Conservation (phyloP, 2,329 filamentous ascomycete species). For the Hypoxylon sp. region DNA sequence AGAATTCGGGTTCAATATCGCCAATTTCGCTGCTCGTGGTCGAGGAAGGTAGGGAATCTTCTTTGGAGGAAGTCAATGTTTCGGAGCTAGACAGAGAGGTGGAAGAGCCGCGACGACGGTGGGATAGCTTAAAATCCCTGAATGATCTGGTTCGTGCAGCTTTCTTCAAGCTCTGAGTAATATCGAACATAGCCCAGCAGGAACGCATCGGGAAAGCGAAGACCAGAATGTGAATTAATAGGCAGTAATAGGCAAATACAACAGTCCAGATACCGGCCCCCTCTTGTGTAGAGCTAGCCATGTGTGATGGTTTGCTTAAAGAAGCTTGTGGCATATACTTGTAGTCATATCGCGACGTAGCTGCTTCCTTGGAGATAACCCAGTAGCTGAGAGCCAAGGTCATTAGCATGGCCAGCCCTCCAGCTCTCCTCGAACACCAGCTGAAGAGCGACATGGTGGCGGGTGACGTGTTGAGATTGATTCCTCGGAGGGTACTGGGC, state of each 20-base stretch:
- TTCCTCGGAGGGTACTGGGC: conserved; percentile 43
- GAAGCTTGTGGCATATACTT: conserved; percentile 60
- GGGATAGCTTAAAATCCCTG: conserved; percentile 63
- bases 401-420: conserved; percentile 69
- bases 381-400: conserved; percentile 67
- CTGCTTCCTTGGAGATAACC: conserved; percentile 68
- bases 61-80: conserved; percentile 65
- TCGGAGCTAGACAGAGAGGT: conserved; percentile 71
- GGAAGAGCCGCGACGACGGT: conserved; percentile 67
- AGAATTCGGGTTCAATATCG: conserved; percentile 65
- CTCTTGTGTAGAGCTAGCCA: conserved; percentile 54
- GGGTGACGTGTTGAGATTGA: conserved; percentile 44
- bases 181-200: conserved; percentile 72
- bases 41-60: conserved; percentile 57
- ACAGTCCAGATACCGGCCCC: conserved; percentile 67
- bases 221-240: conserved; percentile 75
- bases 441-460: conserved; percentile 66
- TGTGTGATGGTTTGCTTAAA: conserved; percentile 55
- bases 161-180: conserved; percentile 67
- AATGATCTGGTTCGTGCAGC: conserved; percentile 62
- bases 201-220: conserved; percentile 74
- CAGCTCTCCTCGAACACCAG: conserved; percentile 69
- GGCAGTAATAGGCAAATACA: conserved; percentile 74
- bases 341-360: conserved; percentile 61
- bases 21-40: conserved; percentile 67